Conservation (phyloP, 2,329 filamentous ascomycete genomes). For the Furcasterigmium sp. region DNA sequence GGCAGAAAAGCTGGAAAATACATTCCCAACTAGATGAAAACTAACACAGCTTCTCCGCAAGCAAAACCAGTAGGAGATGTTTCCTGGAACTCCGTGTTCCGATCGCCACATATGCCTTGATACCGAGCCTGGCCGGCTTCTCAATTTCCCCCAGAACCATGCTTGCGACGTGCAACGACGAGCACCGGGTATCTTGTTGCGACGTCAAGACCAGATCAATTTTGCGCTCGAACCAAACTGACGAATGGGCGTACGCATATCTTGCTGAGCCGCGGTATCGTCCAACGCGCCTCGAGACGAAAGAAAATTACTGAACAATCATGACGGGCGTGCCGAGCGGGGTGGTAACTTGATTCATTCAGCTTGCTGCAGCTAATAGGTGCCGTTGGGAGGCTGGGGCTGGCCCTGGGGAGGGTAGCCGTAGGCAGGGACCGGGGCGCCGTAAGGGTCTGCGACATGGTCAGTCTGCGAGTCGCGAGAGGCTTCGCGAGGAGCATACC, state of each 20-base stretch:
- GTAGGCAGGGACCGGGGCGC: constrained; percentile 21
- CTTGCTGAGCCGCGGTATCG: constrained; percentile 12
- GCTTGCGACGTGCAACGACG: constrained; percentile 10
- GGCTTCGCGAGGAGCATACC: constrained; percentile 7
- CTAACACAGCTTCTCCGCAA: too few relatives aligned
- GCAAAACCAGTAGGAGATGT: too few relatives aligned
- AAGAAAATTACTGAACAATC: neutral
- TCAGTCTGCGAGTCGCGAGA: neutral
- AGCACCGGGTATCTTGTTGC: constrained; percentile 15
- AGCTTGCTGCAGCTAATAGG: constrained; percentile 29
- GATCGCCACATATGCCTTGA: too few relatives aligned
- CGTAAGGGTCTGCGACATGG: neutral
- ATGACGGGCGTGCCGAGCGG: neutral
- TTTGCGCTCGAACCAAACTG: constrained; percentile 15
- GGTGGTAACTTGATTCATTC: neutral
- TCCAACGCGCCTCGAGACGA: constrained; percentile 2
- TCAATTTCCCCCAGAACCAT: constrained; percentile 10
- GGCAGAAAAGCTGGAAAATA: too few relatives aligned
- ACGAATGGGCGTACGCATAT: constrained; percentile 11
- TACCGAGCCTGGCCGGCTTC: too few relatives aligned
- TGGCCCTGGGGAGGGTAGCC: constrained; percentile 42
- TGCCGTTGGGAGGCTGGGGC: constrained; percentile 26
- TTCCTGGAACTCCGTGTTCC: too few relatives aligned
- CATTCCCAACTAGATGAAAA: too few relatives aligned
- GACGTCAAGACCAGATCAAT: constrained; percentile 11